Percentiles rank a stretch among this genome's conserved stretches.
These are phyloP conservation scores for Picochlorum sp. DNA, from an alignment of 139 green algal species.

Conservation along the genomic window DNA sequence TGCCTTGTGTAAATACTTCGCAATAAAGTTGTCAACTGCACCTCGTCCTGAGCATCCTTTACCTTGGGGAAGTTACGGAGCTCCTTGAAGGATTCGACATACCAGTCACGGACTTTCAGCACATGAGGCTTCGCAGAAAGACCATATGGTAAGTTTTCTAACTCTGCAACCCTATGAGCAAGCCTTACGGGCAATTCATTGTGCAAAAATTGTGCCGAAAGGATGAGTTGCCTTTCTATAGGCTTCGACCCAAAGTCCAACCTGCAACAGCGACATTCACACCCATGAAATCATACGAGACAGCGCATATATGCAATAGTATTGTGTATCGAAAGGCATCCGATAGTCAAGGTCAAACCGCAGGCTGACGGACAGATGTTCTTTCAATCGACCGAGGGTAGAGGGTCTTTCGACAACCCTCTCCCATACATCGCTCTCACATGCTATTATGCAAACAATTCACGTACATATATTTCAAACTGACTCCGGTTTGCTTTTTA, in stretches of 20 bases:
- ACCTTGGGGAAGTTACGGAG: constrained; percentile 71
- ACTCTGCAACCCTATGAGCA: constrained; percentile 88
- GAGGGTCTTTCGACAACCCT: neutral
- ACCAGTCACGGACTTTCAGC: constrained; percentile 96
- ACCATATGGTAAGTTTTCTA: constrained; percentile 95
- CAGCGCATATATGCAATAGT: too few relatives aligned
- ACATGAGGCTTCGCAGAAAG: constrained; percentile 81
- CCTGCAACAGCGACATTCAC: constrained; percentile 44
- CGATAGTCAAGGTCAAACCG: too few relatives aligned
- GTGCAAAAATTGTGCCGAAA: constrained; percentile 95
- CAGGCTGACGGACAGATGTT: neutral
- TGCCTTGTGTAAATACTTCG: constrained; percentile 66
- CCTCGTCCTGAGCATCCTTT: constrained; percentile 60
- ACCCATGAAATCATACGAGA: neutral
- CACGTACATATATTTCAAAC: constrained; percentile 74
- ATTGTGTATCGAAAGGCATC: too few relatives aligned
- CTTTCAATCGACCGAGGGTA: neutral
- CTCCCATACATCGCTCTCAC: neutral
- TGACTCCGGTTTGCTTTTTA: constrained; percentile 94
- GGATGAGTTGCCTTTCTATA: constrained; percentile 83
- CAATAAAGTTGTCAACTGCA: constrained; percentile 84
- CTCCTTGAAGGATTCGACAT: constrained; percentile 95
- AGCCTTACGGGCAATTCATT: constrained; percentile 93
- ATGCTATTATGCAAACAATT: neutral
- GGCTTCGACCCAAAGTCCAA: constrained; percentile 93